Percentiles rank a stretch among this genome's conserved stretches.
These are phyloP conservation scores for Tetraselmis chui DNA, from an alignment of 139 green algal genomes.

Conservation along the genomic window DNA sequence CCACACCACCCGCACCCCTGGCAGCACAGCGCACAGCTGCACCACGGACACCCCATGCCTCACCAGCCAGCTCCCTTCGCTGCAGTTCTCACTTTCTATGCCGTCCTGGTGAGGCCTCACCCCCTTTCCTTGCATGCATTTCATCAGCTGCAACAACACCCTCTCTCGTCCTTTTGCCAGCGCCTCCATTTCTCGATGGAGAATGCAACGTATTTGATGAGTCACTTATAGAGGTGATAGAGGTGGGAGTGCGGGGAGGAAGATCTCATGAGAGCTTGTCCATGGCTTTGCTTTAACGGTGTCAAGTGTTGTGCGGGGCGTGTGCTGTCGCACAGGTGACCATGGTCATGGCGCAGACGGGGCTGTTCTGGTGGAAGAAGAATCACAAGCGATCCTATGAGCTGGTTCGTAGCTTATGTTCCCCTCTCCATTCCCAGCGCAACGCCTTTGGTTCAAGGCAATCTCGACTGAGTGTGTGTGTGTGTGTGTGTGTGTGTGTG, in stretches of 20 bases:
- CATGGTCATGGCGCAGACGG: constrained; percentile 49
- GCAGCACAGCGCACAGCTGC: neutral
- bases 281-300: neutral
- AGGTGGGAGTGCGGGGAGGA: neutral
- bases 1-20: neutral
- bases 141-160: neutral
- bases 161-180: no score
- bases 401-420: constrained; percentile 48
- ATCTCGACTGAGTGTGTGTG: no score
- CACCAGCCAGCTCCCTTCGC: neutral
- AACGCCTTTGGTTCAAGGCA: no score
- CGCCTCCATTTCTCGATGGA: no score
- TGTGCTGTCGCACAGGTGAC: constrained; percentile 16
- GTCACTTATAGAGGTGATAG: neutral
- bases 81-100: neutral
- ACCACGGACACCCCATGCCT: neutral
- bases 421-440: no score
- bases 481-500: no score
- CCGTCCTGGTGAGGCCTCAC: neutral
- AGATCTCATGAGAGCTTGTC: neutral
- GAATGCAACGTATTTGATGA: neutral
- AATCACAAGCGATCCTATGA: constrained; percentile 70
- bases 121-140: neutral
- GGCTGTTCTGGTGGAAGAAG: constrained; percentile 68
- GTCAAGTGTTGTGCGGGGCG: neutral